Percentiles rank a stretch among this genome's conserved stretches.
Evolutionary conservation across 371 early-diverging fungal species (phyloP).

Genomic region (Haplosporangium sp.): DNA sequence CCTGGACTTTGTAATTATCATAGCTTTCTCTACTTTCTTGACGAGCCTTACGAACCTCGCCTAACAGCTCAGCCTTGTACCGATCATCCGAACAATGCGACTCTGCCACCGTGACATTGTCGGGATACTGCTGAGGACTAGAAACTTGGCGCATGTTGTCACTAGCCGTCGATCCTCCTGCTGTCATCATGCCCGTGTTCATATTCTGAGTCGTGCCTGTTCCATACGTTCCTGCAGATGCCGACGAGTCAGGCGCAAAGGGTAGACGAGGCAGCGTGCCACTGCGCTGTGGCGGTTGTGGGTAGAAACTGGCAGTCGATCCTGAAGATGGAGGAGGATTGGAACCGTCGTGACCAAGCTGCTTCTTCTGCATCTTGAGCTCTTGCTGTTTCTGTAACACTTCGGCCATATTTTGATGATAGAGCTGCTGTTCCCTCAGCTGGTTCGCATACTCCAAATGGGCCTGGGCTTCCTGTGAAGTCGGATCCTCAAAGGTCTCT

Average conservation of each 20-base stretch:
- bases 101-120: constrained; percentile 1
- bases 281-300: constrained; percentile 12
- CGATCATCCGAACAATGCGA: constrained; percentile 41
- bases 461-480: constrained; percentile 39
- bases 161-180: constrained; percentile 16
- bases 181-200: constrained; percentile 34
- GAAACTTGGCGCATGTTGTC: neutral
- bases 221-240: constrained; percentile 1
- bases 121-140: constrained; percentile 29
- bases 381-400: constrained; percentile 34
- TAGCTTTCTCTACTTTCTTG: neutral
- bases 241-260: neutral
- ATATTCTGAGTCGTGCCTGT: constrained; percentile 5
- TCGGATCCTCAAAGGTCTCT: constrained; percentile 31
- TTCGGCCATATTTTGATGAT: constrained; percentile 52
- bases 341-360: neutral
- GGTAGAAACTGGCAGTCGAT: constrained; percentile 36
- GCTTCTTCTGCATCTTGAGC: constrained; percentile 20
- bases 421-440: constrained; percentile 40
- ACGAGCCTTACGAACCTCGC: constrained; percentile 26
- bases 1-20: constrained; percentile 32
- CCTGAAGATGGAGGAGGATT: constrained; percentile 28
- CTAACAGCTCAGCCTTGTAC: constrained; percentile 31
- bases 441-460: constrained; percentile 46
- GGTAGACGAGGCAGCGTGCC: constrained; percentile 8